Conservation (phyloP, 352 stramenopile species). For the Globisporangium nunn region DNA sequence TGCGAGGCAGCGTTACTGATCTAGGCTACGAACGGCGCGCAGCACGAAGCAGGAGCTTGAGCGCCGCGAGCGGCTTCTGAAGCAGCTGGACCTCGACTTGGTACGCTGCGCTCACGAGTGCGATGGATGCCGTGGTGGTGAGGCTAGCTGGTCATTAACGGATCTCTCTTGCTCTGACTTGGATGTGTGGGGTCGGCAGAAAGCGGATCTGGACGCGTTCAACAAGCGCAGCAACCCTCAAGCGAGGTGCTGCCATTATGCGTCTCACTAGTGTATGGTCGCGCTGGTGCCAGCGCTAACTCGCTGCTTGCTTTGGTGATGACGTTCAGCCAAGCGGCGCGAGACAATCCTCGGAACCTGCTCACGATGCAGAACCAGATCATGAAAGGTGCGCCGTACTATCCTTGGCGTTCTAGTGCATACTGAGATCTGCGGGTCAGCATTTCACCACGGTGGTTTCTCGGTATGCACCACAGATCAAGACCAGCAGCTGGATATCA, state of each 20-base stretch:
- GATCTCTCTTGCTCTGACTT: background rate
- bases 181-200: constrained; percentile 18
- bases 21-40: background rate
- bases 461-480: constrained; percentile 37
- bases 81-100: constrained; percentile 57
- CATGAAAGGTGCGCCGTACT: constrained; percentile 53
- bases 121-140: background rate
- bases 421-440: background rate
- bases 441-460: background rate
- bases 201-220: constrained; percentile 69
- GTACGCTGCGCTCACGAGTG: constrained; percentile 6
- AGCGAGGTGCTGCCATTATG: constrained; percentile 7
- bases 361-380: constrained; percentile 87
- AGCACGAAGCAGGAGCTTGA: constrained; percentile 70
- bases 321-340: constrained; percentile 12
- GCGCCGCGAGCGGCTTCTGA: constrained; percentile 54
- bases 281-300: background rate
- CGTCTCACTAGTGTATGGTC: background rate
- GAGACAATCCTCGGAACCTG: constrained; percentile 42
- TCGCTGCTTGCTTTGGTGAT: background rate
- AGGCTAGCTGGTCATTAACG: background rate
- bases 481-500: constrained; percentile 81
- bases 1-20: background rate
- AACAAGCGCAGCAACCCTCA: constrained; percentile 43
- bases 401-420: background rate